Conservation (phyloP, 495 filamentous ascomycete genomes). For the Daldinia loculata region DNA sequence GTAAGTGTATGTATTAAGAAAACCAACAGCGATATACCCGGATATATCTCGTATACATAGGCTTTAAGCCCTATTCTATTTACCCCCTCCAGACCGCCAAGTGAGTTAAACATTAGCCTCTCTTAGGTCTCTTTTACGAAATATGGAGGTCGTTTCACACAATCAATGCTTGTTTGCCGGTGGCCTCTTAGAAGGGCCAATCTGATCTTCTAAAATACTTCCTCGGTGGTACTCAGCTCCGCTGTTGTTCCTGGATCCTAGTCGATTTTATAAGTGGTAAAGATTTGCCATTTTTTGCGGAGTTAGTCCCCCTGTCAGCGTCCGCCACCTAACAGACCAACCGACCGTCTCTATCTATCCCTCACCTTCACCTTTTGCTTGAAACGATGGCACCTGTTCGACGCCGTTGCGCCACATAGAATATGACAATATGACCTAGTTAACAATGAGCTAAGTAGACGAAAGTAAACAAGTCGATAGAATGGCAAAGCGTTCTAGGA, state of each 20-base stretch:
- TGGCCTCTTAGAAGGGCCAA: conserved; percentile 35
- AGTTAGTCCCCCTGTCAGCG: conserved; percentile 24
- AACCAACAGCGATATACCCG: no score
- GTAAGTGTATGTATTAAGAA: no score
- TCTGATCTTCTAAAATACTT: conserved; percentile 31
- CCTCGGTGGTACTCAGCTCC: conserved; percentile 39
- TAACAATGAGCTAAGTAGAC: conserved; percentile 11
- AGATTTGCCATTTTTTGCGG: conserved; percentile 41
- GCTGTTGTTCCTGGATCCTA: conserved; percentile 26
- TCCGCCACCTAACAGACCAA: conserved; percentile 17
- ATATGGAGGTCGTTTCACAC: conserved; percentile 23
- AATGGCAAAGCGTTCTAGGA: not conserved
- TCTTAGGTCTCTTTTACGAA: not conserved
- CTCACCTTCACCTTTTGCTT: conserved; percentile 26
- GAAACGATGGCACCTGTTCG: conserved; percentile 24
- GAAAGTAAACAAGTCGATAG: not conserved
- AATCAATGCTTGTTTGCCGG: conserved; percentile 36
- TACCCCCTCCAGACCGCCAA: not conserved
- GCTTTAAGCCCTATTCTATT: not conserved
- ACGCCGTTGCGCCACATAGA: conserved; percentile 15
- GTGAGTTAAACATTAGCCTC: not conserved
- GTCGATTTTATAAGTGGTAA: conserved; percentile 31
- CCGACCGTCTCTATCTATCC: conserved; percentile 31
- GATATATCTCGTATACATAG: no score
- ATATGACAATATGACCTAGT: not conserved